A percentile compares a stretch with the other conserved stretches of the same genome.
Conservation (phyloP, 2,329 filamentous ascomycete species). For the Madurella fahalii region DNA sequence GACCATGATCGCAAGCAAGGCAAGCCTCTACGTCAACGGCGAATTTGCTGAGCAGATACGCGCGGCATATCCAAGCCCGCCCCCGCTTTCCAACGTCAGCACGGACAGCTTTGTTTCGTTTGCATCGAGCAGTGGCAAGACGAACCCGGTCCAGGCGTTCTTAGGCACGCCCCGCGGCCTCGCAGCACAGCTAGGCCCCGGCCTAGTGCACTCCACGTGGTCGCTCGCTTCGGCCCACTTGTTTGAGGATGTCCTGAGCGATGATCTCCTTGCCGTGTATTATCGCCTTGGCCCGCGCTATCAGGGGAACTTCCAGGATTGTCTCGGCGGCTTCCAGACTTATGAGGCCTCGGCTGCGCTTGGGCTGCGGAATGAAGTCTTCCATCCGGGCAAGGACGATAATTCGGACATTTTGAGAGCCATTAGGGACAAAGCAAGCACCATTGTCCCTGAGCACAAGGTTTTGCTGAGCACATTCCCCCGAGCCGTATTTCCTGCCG, state of each 20-base stretch:
- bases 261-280: conserved; percentile 88
- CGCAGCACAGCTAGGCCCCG: conserved; percentile 68
- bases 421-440: conserved; percentile 79
- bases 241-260: conserved; percentile 81
- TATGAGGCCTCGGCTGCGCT: conserved; percentile 89
- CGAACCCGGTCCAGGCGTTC: conserved; percentile 80
- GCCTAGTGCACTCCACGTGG: conserved; percentile 74
- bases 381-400: conserved; percentile 86
- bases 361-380: conserved; percentile 84
- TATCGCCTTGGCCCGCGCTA: conserved; percentile 87
- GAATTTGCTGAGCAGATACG: conserved; percentile 91
- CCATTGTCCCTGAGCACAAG: conserved; percentile 73
- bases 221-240: conserved; percentile 87
- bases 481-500: conserved; percentile 72
- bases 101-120: conserved; percentile 69
- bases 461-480: conserved; percentile 82
- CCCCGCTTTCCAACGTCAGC: conserved; percentile 59
- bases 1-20: conserved; percentile 71
- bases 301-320: conserved; percentile 94
- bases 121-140: conserved; percentile 53
- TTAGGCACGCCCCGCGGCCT: conserved; percentile 88
- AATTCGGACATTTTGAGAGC: conserved; percentile 87
- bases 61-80: conserved; percentile 77
- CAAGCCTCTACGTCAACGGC: conserved; percentile 85
- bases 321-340: conserved; percentile 90